Evolutionary conservation across 495 filamentous ascomycete species (phyloP).

Genomic region (Pseudoneurospora amorphoporcata): DNA sequence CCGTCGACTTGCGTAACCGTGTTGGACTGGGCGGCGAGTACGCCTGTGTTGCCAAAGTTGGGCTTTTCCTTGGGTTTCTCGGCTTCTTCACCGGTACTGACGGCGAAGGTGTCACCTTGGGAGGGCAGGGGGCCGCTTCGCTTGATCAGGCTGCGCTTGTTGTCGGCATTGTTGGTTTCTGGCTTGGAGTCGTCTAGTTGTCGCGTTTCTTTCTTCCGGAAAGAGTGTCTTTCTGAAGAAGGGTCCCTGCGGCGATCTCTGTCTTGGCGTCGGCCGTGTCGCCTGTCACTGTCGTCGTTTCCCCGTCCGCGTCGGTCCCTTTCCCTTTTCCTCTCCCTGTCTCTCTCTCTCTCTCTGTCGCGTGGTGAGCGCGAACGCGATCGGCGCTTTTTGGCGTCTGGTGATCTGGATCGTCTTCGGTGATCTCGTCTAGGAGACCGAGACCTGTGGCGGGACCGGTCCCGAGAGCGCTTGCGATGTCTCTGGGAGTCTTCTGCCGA

Average conservation of each 20-base stretch:
- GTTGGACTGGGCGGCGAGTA: slow-evolving; percentile 82
- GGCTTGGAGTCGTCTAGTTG: slow-evolving; percentile 11
- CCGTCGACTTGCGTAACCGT: slow-evolving; percentile 60
- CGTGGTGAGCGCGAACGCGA: slow-evolving; percentile 14
- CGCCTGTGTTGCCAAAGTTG: slow-evolving; percentile 71
- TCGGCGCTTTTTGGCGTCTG: slow-evolving; percentile 19
- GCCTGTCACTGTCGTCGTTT: slow-evolving; percentile 4
- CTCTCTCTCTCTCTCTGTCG: slow-evolving; percentile 10
- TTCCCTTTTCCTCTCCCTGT: slow-evolving; percentile 5
- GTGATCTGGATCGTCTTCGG: slow-evolving; percentile 28
- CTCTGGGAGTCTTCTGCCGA: slow-evolving; percentile 12
- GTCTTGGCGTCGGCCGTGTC: not conserved
- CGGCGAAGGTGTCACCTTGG: slow-evolving; percentile 56
- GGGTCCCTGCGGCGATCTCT: not conserved
- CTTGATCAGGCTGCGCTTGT: slow-evolving; percentile 19
- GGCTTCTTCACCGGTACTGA: slow-evolving; percentile 39
- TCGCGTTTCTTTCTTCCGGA: not conserved
- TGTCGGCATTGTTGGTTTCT: slow-evolving; percentile 8
- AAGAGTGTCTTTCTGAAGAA: slow-evolving; percentile 1
- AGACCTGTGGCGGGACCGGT: slow-evolving; percentile 10
- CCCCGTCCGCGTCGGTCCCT: slow-evolving; percentile 2
- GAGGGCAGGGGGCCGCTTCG: slow-evolving; percentile 55
- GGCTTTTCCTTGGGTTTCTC: slow-evolving; percentile 71
- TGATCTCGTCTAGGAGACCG: slow-evolving; percentile 20
- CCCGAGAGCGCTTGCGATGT: slow-evolving; percentile 10